phyloP scores from a whole-genome alignment of 2,329 filamentous ascomycete species.

The Aspergillus uvarum region DNA sequence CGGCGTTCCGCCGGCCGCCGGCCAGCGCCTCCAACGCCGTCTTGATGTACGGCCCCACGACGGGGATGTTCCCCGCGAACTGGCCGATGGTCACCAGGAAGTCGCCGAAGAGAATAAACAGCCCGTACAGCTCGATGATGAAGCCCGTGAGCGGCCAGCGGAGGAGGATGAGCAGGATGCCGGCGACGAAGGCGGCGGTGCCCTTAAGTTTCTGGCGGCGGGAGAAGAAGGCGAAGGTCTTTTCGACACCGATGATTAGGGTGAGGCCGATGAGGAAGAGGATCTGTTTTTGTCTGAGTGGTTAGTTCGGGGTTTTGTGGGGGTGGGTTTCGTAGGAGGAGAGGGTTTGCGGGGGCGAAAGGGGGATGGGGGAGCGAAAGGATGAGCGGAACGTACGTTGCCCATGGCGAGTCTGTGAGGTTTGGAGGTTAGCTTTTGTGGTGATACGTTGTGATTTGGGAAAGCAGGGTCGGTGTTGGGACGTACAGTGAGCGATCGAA shows the following conservation, averaged over 20 bases:
- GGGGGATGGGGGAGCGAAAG: background rate
- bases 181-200: constrained; percentile 80
- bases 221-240: constrained; percentile 92
- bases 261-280: constrained; percentile 96
- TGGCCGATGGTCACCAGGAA: constrained; percentile 90
- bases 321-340: constrained; percentile 7
- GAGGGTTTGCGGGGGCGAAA: constrained; percentile 11
- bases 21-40: constrained; percentile 69
- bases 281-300: constrained; percentile 58
- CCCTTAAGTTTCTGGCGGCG: constrained; percentile 90
- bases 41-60: constrained; percentile 84
- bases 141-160: constrained; percentile 93
- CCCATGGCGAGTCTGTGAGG: constrained; percentile 84
- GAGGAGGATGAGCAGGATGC: constrained; percentile 80
- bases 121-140: constrained; percentile 85
- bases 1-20: constrained; percentile 68
- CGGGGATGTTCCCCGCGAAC: constrained; percentile 79
- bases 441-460: background rate
- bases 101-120: constrained; percentile 91
- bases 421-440: background rate
- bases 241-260: constrained; percentile 88
- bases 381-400: constrained; percentile 61
- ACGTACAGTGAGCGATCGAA: constrained; percentile 93
- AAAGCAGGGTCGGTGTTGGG: background rate
- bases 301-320: constrained; percentile 15